phyloP scores from a whole-genome alignment of 306 rosid species.

The Rubus parviflorus region DNA sequence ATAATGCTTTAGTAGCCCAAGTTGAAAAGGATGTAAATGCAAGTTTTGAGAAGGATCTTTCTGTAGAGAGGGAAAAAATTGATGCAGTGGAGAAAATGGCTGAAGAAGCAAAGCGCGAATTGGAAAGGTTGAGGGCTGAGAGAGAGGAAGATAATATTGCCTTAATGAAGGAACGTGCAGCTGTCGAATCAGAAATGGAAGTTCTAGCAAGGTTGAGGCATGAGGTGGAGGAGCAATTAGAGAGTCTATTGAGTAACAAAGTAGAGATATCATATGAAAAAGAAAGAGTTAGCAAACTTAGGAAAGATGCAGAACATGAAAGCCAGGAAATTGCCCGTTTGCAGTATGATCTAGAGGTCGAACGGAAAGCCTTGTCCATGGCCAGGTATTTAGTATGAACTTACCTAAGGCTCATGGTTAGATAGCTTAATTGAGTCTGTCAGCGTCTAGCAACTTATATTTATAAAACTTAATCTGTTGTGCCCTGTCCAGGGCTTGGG shows the following conservation, averaged over 20 bases:
- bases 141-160: constrained; percentile 63
- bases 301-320: constrained; percentile 81
- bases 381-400: constrained; percentile 66
- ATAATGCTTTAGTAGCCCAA: constrained; percentile 87
- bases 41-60: constrained; percentile 74
- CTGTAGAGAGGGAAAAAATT: constrained; percentile 78
- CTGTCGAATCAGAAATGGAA: constrained; percentile 91
- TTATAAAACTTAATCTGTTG: not conserved
- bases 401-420: not conserved
- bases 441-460: not conserved
- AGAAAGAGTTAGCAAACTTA: constrained; percentile 72
- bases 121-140: constrained; percentile 74
- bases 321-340: constrained; percentile 75
- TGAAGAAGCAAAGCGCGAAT: constrained; percentile 73
- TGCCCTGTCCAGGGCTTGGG: constrained; percentile 71
- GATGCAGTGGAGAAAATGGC: constrained; percentile 85
- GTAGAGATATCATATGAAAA: constrained; percentile 79
- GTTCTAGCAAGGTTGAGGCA: constrained; percentile 67
- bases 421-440: not conserved
- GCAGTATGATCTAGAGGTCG: constrained; percentile 96
- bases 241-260: constrained; percentile 70
- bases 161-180: constrained; percentile 69
- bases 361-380: constrained; percentile 94
- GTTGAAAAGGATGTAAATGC: constrained; percentile 92
- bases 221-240: constrained; percentile 86